phyloP scores from a whole-genome alignment of 768 basidiomycete species.

The Daedaleopsis sinensis region DNA sequence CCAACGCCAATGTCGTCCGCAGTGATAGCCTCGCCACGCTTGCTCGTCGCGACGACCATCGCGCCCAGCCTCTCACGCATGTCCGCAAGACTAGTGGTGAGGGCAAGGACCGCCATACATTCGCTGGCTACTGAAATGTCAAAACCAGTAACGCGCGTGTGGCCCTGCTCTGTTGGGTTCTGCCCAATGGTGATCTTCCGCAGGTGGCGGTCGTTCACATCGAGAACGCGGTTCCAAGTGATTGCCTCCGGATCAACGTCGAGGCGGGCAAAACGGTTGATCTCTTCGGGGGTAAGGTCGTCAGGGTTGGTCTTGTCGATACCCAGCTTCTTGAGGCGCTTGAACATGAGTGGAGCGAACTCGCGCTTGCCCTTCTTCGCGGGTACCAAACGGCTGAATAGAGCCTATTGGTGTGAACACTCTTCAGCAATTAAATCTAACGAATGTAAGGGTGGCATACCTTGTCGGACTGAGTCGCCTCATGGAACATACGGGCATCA shows the following conservation, averaged over 20 bases:
- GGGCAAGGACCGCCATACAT: slow-evolving; percentile 96
- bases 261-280: slow-evolving; percentile 85
- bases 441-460: slow-evolving; percentile 31
- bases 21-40: slow-evolving; percentile 88
- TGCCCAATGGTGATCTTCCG: slow-evolving; percentile 94
- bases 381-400: slow-evolving; percentile 91
- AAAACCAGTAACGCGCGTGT: slow-evolving; percentile 88
- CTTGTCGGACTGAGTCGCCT: slow-evolving; percentile 95
- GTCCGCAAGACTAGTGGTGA: slow-evolving; percentile 85
- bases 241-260: slow-evolving; percentile 91
- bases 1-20: slow-evolving; percentile 96
- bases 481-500: slow-evolving; percentile 97
- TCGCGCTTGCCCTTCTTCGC: slow-evolving; percentile 92
- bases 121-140: slow-evolving; percentile 98
- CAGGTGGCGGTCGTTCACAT: slow-evolving; percentile 96
- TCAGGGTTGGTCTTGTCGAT: slow-evolving; percentile 94
- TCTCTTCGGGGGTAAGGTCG: slow-evolving; percentile 91
- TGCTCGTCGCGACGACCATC: slow-evolving; percentile 97
- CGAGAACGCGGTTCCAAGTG: slow-evolving; percentile 97
- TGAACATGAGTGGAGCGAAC: slow-evolving; percentile 96
- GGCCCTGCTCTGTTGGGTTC: slow-evolving; percentile 85
- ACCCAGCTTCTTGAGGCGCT: slow-evolving; percentile 91
- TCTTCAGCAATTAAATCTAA: background rate
- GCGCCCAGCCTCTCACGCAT: slow-evolving; percentile 92
- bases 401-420: slow-evolving; percentile 45